A percentile compares a stretch with the other conserved stretches of the same genome.
phyloP scores from a whole-genome alignment of 2,329 filamentous ascomycete species.

The Botrytis aclada region DNA sequence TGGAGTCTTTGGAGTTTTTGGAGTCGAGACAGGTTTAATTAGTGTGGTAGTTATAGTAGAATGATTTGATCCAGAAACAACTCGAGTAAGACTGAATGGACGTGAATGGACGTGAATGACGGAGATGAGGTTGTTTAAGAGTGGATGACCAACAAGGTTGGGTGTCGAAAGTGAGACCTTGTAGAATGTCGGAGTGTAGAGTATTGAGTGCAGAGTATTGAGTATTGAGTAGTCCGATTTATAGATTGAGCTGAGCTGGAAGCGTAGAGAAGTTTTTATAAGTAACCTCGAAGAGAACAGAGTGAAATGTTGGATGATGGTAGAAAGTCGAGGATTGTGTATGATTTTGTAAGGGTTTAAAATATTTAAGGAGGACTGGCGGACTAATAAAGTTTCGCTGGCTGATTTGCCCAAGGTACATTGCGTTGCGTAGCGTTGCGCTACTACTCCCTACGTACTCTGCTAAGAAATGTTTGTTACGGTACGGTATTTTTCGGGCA shows the following conservation, averaged over 20 bases:
- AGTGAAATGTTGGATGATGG: neutral
- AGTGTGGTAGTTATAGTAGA: neutral
- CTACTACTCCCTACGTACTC: neutral
- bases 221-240: neutral
- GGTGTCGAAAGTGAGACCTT: neutral
- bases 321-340: neutral
- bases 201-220: neutral
- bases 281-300: neutral
- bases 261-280: neutral
- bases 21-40: neutral
- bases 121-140: slow-evolving; percentile 2
- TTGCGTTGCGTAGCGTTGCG: neutral
- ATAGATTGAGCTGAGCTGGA: neutral
- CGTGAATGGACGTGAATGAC: no score
- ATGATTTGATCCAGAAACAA: neutral
- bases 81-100: neutral
- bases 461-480: slow-evolving; percentile 1
- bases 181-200: neutral
- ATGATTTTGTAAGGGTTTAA: neutral
- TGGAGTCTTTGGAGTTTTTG: neutral
- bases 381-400: neutral
- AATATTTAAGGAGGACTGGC: neutral
- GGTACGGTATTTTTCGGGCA: slow-evolving; percentile 9
- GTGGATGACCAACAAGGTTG: slow-evolving; percentile 6
- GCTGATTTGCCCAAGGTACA: neutral